Evolutionary conservation across 768 basidiomycete species (phyloP).

Genomic region (Trametes maxima): DNA sequence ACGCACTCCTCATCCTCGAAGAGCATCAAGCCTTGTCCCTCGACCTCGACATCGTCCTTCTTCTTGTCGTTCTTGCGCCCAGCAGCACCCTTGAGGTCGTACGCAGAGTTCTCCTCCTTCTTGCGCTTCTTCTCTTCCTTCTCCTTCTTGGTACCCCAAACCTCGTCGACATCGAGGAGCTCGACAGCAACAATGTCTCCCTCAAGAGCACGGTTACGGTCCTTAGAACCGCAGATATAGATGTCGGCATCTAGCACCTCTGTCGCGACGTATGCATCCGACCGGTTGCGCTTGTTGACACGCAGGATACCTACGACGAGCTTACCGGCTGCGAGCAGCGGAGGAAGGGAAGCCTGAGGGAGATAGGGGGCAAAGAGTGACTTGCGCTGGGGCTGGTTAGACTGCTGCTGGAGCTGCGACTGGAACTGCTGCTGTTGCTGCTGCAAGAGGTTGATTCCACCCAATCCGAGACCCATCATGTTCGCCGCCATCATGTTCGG

Average conservation of each 20-base stretch:
- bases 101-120: slow-evolving; percentile 98
- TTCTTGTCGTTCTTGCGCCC: slow-evolving; percentile 98
- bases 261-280: slow-evolving; percentile 97
- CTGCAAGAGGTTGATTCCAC: slow-evolving; percentile 82
- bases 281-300: slow-evolving; percentile 97
- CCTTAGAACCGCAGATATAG: slow-evolving; percentile 98
- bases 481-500: slow-evolving; percentile 98
- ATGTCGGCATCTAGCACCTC: slow-evolving; percentile 99
- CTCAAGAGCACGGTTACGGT: slow-evolving; percentile 96
- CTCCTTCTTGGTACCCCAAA: slow-evolving; percentile 99
- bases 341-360: slow-evolving; percentile 95
- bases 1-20: slow-evolving; percentile 96
- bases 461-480: slow-evolving; percentile 88
- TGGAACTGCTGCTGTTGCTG: slow-evolving; percentile 96
- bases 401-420: slow-evolving; percentile 92
- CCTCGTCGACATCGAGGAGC: slow-evolving; percentile 95
- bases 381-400: slow-evolving; percentile 92
- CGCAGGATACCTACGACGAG: slow-evolving; percentile 95
- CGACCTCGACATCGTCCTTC: slow-evolving; percentile 99
- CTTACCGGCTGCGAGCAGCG: slow-evolving; percentile 94
- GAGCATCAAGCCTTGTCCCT: slow-evolving; percentile 94
- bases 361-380: slow-evolving; percentile 98
- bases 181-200: slow-evolving; percentile 99
- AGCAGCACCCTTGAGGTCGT: slow-evolving; percentile 74
- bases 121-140: slow-evolving; percentile 99